Evolutionary conservation across 225 moss, liverwort and hornwort species (phyloP).

Genomic region (Marchantia paleacea): DNA sequence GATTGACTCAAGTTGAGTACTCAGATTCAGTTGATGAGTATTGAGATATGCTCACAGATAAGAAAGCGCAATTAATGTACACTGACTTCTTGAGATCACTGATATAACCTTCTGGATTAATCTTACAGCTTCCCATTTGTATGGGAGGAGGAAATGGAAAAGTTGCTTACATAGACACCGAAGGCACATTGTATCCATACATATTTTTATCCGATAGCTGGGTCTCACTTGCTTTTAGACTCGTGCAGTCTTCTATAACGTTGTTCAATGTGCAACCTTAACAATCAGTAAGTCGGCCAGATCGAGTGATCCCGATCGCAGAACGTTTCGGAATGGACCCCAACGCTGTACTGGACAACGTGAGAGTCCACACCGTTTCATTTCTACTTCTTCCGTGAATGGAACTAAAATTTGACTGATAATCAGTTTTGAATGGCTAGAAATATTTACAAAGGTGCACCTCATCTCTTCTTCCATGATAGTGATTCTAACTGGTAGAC

Average conservation of each 20-base stretch:
- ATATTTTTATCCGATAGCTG: no score
- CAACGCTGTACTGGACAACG: constrained; percentile 81
- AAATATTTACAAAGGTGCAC: no score
- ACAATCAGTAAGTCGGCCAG: constrained; percentile 60
- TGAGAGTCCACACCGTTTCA: constrained; percentile 24
- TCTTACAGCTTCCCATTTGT: constrained; percentile 60
- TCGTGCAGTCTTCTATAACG: no score
- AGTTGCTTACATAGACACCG: constrained; percentile 93
- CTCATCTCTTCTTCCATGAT: no score
- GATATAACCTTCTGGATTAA: neutral
- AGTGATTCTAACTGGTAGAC: no score
- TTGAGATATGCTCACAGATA: neutral
- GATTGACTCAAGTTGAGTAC: neutral
- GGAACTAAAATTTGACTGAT: neutral
- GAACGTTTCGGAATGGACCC: constrained; percentile 81
- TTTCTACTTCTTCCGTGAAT: neutral
- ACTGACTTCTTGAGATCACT: neutral
- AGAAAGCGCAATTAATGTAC: neutral
- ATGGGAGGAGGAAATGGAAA: constrained; percentile 93
- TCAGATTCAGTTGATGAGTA: no score
- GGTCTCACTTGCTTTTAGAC: no score
- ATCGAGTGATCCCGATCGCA: constrained; percentile 74
- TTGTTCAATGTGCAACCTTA: neutral
- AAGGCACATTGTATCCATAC: constrained; percentile 76
- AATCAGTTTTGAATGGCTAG: no score